Conservation (phyloP, 306 rosid species). For the Sicyos baderoa region DNA sequence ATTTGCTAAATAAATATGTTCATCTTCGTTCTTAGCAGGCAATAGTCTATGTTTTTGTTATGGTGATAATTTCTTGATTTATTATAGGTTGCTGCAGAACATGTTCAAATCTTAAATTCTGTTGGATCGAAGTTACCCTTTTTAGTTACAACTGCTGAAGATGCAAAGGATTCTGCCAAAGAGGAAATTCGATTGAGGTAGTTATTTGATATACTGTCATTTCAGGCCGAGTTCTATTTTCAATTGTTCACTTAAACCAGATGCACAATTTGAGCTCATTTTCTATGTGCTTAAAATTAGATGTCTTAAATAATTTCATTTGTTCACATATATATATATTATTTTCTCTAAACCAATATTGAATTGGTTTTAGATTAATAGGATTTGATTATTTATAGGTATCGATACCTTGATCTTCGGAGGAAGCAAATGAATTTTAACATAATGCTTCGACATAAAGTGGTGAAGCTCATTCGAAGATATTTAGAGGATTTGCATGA, state of each 20-base stretch:
- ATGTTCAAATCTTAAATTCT: constrained; percentile 65
- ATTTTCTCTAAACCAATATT: no score
- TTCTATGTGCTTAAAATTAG: constrained; percentile 5
- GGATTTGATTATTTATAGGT: no score
- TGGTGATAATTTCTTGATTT: constrained; percentile 1
- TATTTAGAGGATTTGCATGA: constrained; percentile 69
- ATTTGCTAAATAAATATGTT: not conserved
- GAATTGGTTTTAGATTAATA: no score
- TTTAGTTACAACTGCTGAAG: constrained; percentile 67
- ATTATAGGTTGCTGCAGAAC: constrained; percentile 66
- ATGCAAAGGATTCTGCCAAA: constrained; percentile 70
- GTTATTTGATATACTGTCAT: constrained; percentile 5
- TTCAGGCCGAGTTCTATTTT: not conserved
- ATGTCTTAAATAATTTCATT: not conserved
- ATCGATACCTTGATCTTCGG: constrained; percentile 83
- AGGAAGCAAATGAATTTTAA: constrained; percentile 76
- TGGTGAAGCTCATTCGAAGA: constrained; percentile 80
- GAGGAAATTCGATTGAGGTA: constrained; percentile 94
- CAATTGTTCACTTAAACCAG: not conserved
- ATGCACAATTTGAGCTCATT: not conserved
- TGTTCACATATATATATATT: no score
- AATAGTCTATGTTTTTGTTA: constrained; percentile 18
- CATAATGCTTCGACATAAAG: constrained; percentile 74
- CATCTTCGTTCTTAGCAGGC: not conserved
- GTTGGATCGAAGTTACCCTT: constrained; percentile 76